A percentile compares a stretch with the other conserved stretches of the same genome.
Conservation (phyloP, 371 early-diverging fungal species). For the Mucor sp. region DNA sequence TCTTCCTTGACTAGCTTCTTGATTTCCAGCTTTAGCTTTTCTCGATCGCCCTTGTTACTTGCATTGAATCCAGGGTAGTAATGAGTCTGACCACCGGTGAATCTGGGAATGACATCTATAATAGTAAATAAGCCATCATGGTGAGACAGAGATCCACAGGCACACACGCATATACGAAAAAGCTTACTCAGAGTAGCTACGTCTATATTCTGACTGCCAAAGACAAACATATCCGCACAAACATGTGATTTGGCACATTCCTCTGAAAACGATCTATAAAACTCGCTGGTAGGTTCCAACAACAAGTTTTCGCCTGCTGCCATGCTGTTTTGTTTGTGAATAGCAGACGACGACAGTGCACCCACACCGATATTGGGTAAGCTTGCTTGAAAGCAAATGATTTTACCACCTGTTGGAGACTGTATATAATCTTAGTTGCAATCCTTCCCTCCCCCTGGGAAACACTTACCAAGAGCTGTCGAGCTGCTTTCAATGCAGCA, state of each 20-base stretch:
- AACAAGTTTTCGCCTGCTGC: slow-evolving; percentile 41
- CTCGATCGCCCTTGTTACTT: slow-evolving; percentile 60
- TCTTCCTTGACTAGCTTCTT: slow-evolving; percentile 63
- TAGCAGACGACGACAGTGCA: slow-evolving; percentile 32
- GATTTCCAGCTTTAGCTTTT: slow-evolving; percentile 75
- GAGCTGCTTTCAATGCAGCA: slow-evolving; percentile 71
- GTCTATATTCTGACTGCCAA: slow-evolving; percentile 75
- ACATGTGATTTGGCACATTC: slow-evolving; percentile 79
- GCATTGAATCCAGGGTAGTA: slow-evolving; percentile 86
- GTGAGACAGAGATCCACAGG: background rate
- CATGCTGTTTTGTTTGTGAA: slow-evolving; percentile 51
- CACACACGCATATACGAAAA: too few species aligned
- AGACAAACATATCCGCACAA: slow-evolving; percentile 82
- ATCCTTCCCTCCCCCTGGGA: too few species aligned
- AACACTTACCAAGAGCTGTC: slow-evolving; percentile 67
- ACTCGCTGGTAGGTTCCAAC: slow-evolving; percentile 66
- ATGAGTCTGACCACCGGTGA: slow-evolving; percentile 86
- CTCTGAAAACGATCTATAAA: slow-evolving; percentile 83
- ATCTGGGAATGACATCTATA: slow-evolving; percentile 68
- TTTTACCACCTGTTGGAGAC: slow-evolving; percentile 81
- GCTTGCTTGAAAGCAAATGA: slow-evolving; percentile 69
- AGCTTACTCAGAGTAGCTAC: slow-evolving; percentile 75
- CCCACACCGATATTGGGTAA: slow-evolving; percentile 73
- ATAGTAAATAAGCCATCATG: too few species aligned
- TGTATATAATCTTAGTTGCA: slow-evolving; percentile 7